Base-by-base conservation (phyloP, 139 green algal species). In the Limnomonas spitsbergensis region DNA sequence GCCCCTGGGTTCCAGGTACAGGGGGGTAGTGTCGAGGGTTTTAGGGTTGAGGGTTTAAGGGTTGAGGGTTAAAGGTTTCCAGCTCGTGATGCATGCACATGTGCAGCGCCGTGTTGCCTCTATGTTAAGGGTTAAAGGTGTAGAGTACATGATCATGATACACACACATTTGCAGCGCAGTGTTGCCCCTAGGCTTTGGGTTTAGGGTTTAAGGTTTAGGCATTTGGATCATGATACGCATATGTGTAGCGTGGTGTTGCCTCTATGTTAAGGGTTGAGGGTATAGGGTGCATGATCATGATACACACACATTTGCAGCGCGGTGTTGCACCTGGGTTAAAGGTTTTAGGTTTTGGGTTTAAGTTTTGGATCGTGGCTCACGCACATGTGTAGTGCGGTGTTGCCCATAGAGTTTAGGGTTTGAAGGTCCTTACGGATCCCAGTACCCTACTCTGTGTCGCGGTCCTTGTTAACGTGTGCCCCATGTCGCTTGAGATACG, bases 401-500 rank as follows among this genome's bases (percentile, higher is more conserved):
- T n/a, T n/a, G n/a, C n/a, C n/a, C n/a, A n/a, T n/a, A n/a, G n/a
- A n/a, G n/a, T n/a, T n/a, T n/a, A n/a, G n/a, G n/a, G n/a, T n/a
- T n/a, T n/a, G n/a, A n/a, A n/a, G n/a, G n/a, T n/a, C n/a, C n/a
- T n/a, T n/a, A n/a, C n/a, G n/a, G n/a, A n/a, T n/a, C n/a, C n/a
- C n/a, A n/a, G n/a, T n/a, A 14, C 20, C 47, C 20, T 61, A 84
- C 80, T 73, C 79, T 34, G 66, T 76, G 74, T 91, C 84, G 4
- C 79, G 20, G 79, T 89, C 87, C 0, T 61, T 42, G 81, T 89
- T 89, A 27, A 89, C 80, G 9, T 73, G 54, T 32, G 85, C 83
- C 7, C 87, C 87, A 66, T 91, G 87, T 35, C 85, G 79, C 53
- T 83, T 85, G 2, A 90, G 80, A 83, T 90, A 90, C 4, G 80